Conservation (phyloP, 176 grass and related monocot species). For the Paspalum notatum region DNA sequence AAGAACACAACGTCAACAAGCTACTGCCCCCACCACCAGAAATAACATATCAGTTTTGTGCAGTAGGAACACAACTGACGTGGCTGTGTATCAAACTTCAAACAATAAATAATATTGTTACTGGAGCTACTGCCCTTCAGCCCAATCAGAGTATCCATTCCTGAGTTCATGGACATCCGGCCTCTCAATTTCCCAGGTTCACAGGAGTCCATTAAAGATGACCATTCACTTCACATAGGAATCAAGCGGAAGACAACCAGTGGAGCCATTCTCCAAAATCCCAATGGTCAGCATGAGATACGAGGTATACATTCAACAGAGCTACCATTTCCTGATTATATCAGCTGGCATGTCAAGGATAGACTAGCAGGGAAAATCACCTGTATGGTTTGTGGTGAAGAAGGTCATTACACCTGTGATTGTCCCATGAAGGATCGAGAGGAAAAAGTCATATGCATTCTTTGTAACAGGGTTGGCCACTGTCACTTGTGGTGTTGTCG, state of each 20-base stretch:
- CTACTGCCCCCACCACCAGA: neutral
- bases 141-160: neutral
- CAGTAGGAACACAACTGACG: neutral
- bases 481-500: constrained; percentile 40
- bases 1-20: neutral
- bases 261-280: neutral
- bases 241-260: neutral
- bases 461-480: constrained; percentile 37
- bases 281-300: constrained; percentile 3
- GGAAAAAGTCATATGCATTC: constrained; percentile 18
- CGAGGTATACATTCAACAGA: neutral
- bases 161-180: neutral
- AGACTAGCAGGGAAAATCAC: constrained; percentile 18
- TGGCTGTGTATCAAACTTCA: constrained; percentile 1
- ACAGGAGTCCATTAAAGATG: neutral
- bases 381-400: constrained; percentile 36
- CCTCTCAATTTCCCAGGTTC: neutral
- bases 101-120: constrained; percentile 3
- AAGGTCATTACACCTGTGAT: constrained; percentile 39
- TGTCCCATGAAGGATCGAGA: constrained; percentile 23
- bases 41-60: neutral
- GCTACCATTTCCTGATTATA: neutral
- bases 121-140: neutral
- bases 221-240: neutral
- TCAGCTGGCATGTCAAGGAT: constrained; percentile 18